Evolutionary conservation across 2,329 filamentous ascomycete genomes (phyloP).

Genomic region (Ceratocystis smalleyi): DNA sequence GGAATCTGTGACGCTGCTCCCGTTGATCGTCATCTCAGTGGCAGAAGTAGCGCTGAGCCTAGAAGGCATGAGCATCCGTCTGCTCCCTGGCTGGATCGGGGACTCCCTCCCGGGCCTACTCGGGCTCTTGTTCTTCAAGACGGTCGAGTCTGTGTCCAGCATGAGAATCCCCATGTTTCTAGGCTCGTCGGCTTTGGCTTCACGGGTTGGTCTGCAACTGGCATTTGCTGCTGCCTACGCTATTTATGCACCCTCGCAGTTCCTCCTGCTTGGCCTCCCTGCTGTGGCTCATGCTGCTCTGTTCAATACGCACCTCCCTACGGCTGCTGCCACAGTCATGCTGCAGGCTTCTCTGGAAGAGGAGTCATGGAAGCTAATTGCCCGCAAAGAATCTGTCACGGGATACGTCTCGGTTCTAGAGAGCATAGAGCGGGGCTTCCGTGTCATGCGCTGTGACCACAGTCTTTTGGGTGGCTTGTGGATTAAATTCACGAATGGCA

Average conservation of each 20-base stretch:
- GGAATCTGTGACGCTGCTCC: conserved; percentile 57
- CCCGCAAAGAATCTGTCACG: conserved; percentile 70
- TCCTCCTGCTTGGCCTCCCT: conserved; percentile 52
- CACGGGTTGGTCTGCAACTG: conserved; percentile 57
- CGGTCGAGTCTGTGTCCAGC: conserved; percentile 29
- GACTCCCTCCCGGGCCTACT: conserved; percentile 51
- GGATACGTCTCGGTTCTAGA: conserved; percentile 88
- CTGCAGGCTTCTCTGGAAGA: conserved; percentile 51
- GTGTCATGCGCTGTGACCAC: conserved; percentile 83
- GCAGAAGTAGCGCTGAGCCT: conserved; percentile 45
- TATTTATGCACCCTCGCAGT: conserved; percentile 27
- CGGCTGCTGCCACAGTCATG: conserved; percentile 40
- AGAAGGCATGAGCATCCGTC: conserved; percentile 26
- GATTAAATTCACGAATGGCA: conserved; percentile 41
- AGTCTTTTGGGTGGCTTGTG: conserved; percentile 88
- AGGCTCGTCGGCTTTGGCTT: conserved; percentile 48
- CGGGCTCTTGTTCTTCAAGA: conserved; percentile 50
- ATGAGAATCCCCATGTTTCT: conserved; percentile 34
- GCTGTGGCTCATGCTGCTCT: conserved; percentile 55
- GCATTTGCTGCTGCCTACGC: conserved; percentile 50
- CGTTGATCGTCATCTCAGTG: conserved; percentile 47
- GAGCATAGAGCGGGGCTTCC: conserved; percentile 52
- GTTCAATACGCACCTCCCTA: conserved; percentile 59
- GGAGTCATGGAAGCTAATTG: conserved; percentile 60
- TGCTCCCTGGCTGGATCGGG: conserved; percentile 40